Evolutionary conservation across 1,284 basidiomycete species (phyloP).

Genomic region (Rhodotorula sp.): DNA sequence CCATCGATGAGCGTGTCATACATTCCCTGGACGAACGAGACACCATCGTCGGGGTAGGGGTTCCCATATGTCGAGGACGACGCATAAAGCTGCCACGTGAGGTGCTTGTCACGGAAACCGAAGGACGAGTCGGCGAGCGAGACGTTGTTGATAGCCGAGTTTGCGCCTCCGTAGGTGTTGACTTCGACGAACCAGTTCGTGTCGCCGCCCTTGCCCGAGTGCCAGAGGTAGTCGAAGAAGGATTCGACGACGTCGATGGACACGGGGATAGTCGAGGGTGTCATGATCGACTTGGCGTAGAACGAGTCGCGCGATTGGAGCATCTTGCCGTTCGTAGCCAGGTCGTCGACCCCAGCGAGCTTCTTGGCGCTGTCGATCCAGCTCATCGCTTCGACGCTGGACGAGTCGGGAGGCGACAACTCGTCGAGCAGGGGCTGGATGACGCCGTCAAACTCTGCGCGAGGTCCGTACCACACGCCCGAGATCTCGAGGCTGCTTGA

Average conservation of each 20-base stretch:
- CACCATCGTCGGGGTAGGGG: constrained; percentile 37
- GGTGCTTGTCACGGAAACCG: constrained; percentile 44
- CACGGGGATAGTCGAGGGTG: constrained; percentile 35
- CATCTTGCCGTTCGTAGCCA: constrained; percentile 24
- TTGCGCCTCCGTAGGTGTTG: constrained; percentile 35
- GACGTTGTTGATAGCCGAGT: constrained; percentile 43
- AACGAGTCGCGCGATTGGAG: constrained; percentile 31
- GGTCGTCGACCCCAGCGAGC: constrained; percentile 15
- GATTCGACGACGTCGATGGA: constrained; percentile 22
- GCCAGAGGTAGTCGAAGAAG: constrained; percentile 41
- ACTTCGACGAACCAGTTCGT: constrained; percentile 39
- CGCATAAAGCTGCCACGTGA: constrained; percentile 48
- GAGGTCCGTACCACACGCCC: constrained; percentile 24
- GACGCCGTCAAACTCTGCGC: constrained; percentile 6
- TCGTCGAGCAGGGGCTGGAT: constrained; percentile 9
- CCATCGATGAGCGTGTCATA: constrained; percentile 26
- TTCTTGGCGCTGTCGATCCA: constrained; percentile 28
- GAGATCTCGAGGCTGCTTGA: constrained; percentile 8
- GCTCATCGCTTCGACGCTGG: not conserved
- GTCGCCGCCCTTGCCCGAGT: not conserved
- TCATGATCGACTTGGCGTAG: constrained; percentile 42
- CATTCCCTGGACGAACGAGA: constrained; percentile 39
- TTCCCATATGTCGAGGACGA: constrained; percentile 35
- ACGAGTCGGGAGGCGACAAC: constrained; percentile 10
- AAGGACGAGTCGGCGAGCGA: constrained; percentile 43